Percentiles rank a stretch among this genome's conserved stretches.
phyloP scores from a whole-genome alignment of 768 basidiomycete genomes.

The Naganishia vishniacii region DNA sequence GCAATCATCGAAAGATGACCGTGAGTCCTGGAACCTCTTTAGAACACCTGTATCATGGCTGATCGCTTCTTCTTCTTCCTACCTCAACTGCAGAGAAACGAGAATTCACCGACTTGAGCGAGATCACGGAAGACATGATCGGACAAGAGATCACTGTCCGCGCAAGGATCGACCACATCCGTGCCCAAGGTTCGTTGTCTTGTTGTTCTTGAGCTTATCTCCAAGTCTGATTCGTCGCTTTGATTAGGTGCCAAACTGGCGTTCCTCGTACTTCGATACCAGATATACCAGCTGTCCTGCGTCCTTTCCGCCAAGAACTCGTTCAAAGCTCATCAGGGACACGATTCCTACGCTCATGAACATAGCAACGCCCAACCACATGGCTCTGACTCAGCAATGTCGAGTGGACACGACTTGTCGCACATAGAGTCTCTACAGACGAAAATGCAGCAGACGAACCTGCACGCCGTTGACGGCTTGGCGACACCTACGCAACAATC shows the following conservation, averaged over 20 bases:
- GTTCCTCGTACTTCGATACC: conserved; percentile 30
- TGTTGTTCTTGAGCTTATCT: too few relatives aligned
- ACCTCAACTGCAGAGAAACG: conserved; percentile 61
- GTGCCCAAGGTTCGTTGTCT: conserved; percentile 59
- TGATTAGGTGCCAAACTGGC: conserved; percentile 26
- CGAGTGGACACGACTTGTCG: background rate
- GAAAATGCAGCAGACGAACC: background rate
- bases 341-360: conserved; percentile 62
- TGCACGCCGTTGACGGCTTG: background rate
- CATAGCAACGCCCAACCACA: background rate
- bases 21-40: background rate
- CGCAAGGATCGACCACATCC: conserved; percentile 79
- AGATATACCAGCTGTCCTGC: conserved; percentile 63
- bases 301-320: conserved; percentile 64
- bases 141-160: conserved; percentile 66
- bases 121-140: conserved; percentile 54
- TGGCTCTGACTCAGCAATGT: background rate
- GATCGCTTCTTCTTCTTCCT: conserved; percentile 44
- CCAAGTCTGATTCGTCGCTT: conserved; percentile 48
- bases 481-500: background rate
- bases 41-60: conserved; percentile 33
- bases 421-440: background rate
- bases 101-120: conserved; percentile 28
- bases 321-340: conserved; percentile 72
- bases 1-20: conserved; percentile 19